Percentiles rank a stretch among this genome's conserved stretches.
Conservation (phyloP, 1,139 yeast genomes). For the Pichia sp. region DNA sequence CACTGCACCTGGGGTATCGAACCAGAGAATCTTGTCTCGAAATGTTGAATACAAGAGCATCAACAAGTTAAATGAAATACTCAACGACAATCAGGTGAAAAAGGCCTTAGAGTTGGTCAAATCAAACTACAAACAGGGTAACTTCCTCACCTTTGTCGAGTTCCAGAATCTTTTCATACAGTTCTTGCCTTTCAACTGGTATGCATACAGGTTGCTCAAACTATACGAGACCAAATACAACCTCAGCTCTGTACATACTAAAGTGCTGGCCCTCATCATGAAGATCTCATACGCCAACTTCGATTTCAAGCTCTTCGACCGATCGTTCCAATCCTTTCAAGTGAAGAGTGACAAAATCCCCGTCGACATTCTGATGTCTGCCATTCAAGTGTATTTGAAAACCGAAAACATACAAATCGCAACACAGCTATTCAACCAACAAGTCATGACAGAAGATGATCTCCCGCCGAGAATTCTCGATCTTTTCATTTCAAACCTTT, state of each 20-base stretch:
- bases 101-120: constrained; percentile 10
- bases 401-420: constrained; percentile 27
- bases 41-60: constrained; percentile 6
- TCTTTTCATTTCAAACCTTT: constrained; percentile 19
- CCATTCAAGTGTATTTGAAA: constrained; percentile 25
- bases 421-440: constrained; percentile 27
- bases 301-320: constrained; percentile 24
- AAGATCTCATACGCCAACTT: constrained; percentile 18
- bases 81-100: constrained; percentile 12
- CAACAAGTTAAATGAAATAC: constrained; percentile 5
- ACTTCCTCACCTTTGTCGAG: constrained; percentile 12
- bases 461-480: constrained; percentile 21
- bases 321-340: constrained; percentile 20
- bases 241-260: constrained; percentile 8
- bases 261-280: constrained; percentile 16
- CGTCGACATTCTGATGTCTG: constrained; percentile 18
- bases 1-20: neutral
- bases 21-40: constrained; percentile 3
- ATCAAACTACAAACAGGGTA: constrained; percentile 1
- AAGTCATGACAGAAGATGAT: constrained; percentile 21
- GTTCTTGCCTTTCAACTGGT: constrained; percentile 15
- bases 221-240: constrained; percentile 10
- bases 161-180: constrained; percentile 16
- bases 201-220: constrained; percentile 15
- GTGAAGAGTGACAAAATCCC: constrained; percentile 16